A percentile compares a stretch with the other conserved stretches of the same genome.
Conservation (phyloP, 805 yeast genomes). For the Scheffersomyces stipitis region DNA sequence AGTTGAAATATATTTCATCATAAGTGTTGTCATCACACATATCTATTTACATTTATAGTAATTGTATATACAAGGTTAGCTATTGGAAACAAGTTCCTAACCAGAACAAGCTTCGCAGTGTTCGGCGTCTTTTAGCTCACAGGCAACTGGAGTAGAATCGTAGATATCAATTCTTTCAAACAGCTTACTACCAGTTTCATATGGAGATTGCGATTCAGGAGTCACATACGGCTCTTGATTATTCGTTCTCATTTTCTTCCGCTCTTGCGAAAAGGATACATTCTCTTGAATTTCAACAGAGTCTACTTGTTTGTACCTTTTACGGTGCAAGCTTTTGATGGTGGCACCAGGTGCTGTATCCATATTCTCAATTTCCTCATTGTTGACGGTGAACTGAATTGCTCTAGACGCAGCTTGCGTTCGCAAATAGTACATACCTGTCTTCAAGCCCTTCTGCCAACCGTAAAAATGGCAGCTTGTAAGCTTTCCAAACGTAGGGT, state of each 20-base stretch:
- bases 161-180: slow-evolving; percentile 24
- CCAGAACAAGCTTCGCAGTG: slow-evolving; percentile 26
- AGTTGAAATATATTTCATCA: no score
- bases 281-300: slow-evolving; percentile 1
- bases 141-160: slow-evolving; percentile 34
- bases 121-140: slow-evolving; percentile 25
- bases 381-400: slow-evolving; percentile 34
- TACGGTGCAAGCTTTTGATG: slow-evolving; percentile 17
- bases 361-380: slow-evolving; percentile 8
- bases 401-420: slow-evolving; percentile 40
- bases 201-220: not conserved
- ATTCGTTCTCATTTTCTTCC: no score
- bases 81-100: no score
- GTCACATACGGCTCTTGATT: not conserved
- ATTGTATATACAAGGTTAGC: not conserved
- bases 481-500: slow-evolving; percentile 38
- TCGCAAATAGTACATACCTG: slow-evolving; percentile 41
- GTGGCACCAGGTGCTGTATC: slow-evolving; percentile 2
- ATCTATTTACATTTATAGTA: not conserved
- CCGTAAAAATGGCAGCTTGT: slow-evolving; percentile 46
- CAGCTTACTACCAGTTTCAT: not conserved
- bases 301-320: slow-evolving; percentile 18
- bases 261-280: not conserved
- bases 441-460: slow-evolving; percentile 39
- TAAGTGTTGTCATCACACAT: no score